phyloP scores from a whole-genome alignment of 208 protist genomes.

The Acanthamoeba healyi region DNA sequence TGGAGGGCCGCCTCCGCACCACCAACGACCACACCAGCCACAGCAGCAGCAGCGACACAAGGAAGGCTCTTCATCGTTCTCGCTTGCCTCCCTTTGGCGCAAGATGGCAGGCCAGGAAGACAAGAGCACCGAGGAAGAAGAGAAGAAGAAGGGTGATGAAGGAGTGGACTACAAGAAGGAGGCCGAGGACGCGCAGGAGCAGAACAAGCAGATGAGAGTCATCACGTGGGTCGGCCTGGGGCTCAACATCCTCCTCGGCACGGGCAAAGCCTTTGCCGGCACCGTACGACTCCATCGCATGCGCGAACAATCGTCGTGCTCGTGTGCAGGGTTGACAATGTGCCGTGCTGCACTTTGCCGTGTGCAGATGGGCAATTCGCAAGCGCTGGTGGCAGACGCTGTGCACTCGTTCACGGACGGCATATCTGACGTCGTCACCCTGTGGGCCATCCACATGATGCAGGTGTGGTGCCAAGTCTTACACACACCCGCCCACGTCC shows the following conservation, averaged over 20 bases:
- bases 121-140: background rate
- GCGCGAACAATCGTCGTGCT: background rate
- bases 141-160: background rate
- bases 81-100: background rate
- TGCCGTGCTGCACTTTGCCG: too few relatives aligned
- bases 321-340: too few relatives aligned
- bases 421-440: slow-evolving; percentile 67
- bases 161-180: slow-evolving; percentile 31
- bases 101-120: background rate
- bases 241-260: slow-evolving; percentile 41
- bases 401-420: slow-evolving; percentile 68
- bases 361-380: slow-evolving; percentile 36
- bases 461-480: background rate
- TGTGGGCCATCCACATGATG: slow-evolving; percentile 49
- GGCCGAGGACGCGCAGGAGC: slow-evolving; percentile 5
- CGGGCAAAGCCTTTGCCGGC: slow-evolving; percentile 53
- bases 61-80: background rate
- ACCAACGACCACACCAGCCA: background rate
- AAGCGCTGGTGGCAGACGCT: slow-evolving; percentile 66
- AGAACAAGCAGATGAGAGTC: slow-evolving; percentile 18
- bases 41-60: too few relatives aligned
- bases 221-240: slow-evolving; percentile 71
- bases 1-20: background rate
- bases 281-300: background rate
- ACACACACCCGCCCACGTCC: background rate